phyloP scores from a whole-genome alignment of 2,329 filamentous ascomycete genomes.

The Trichoderma asperellum region DNA sequence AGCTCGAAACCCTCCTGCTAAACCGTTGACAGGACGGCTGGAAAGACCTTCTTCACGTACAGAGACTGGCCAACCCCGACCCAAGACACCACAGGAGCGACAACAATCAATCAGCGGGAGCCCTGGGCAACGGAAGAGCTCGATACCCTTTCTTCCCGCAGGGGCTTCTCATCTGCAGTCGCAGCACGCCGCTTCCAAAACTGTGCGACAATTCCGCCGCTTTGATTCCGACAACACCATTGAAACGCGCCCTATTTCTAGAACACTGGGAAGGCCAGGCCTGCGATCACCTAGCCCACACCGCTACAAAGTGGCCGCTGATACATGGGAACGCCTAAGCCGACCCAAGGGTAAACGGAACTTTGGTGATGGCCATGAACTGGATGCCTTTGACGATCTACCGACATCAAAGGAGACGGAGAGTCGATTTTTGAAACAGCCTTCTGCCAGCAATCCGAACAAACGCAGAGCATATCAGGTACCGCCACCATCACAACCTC shows the following conservation, averaged over 20 bases:
- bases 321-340: conserved; percentile 68
- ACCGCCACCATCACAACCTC: conserved; percentile 44
- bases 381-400: conserved; percentile 92
- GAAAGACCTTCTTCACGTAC: conserved; percentile 65
- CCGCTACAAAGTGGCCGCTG: conserved; percentile 51
- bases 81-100: conserved; percentile 73
- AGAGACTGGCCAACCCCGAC: conserved; percentile 59
- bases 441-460: conserved; percentile 71
- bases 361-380: conserved; percentile 91
- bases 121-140: conserved; percentile 59
- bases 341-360: conserved; percentile 60
- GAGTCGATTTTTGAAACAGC: conserved; percentile 80
- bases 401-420: conserved; percentile 84
- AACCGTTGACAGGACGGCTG: conserved; percentile 51
- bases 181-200: conserved; percentile 76
- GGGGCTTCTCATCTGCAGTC: conserved; percentile 74
- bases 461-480: conserved; percentile 60
- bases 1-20: conserved; percentile 55
- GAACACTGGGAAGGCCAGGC: conserved; percentile 60
- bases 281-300: conserved; percentile 65
- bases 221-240: conserved; percentile 77
- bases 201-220: conserved; percentile 71
- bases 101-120: conserved; percentile 54
- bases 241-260: conserved; percentile 61
- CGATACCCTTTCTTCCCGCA: conserved; percentile 77